Base-by-base conservation (phyloP, 1,284 basidiomycete species). In the Apiotrichum brassicae region DNA sequence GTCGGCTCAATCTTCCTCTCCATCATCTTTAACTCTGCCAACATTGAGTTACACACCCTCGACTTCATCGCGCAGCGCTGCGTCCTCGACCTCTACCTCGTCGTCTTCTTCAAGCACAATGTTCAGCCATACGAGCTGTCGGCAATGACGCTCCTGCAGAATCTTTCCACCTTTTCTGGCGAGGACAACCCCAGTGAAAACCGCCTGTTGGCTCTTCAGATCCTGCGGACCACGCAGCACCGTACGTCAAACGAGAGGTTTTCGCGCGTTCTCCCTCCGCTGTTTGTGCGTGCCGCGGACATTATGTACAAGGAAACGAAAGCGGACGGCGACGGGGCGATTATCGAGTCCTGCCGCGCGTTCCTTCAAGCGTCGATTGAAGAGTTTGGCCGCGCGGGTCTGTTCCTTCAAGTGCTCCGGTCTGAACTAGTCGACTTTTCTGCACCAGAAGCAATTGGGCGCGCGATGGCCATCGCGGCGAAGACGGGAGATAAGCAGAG, bases 31-130 rank as follows among this genome's bases (percentile, higher is more conserved):
- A 57, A 65, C 34, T 57, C 67, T n/a, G 62, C 54, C 4, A 36
- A 46, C 1, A n/a, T n/a, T n/a, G 61, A 62, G 18, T 43, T 71
- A 23, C 30, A 25, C 1, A 51, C 54, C 19, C 46, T 58, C 43
- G 60, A 65, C 26, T 58, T 56, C 32, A 24, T 60, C 5, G 51
- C 54, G 1, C 63, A 70, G 49, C 58, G 63, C 20, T 47, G 48
- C 26, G 34, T 70, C 20, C 53, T 71, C 20, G 69, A 71, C 43
- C 61, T 65, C 20, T 36, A 67, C 6, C 53, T 65, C 37, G 58
- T 64, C 3, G 60, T 61, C 6, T 66, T 66, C 46, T 68, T 64
- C 61, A 71, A 71, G 61, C 67, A 68, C 48, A 62, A 65, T 30
- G 51, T 62, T 2, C 37, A 51, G 13, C 46, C 58, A 3, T 60